Evolutionary conservation across 805 yeast species (phyloP).

Genomic region (Gaillardinia entomophila): DNA sequence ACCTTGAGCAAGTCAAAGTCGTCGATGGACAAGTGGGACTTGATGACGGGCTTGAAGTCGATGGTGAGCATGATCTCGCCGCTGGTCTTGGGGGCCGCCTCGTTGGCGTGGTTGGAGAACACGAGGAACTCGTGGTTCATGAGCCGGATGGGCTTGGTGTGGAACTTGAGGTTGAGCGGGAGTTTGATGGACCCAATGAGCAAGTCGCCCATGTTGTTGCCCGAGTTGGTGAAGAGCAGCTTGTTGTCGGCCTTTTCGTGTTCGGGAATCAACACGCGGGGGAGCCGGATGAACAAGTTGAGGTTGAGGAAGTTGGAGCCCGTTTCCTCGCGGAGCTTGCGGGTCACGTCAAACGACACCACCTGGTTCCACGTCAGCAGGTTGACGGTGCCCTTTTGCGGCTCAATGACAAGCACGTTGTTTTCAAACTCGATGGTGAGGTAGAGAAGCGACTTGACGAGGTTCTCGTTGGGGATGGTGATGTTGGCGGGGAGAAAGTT

Average conservation of each 20-base stretch:
- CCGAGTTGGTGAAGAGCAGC: slow-evolving; percentile 25
- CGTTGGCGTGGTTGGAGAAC: slow-evolving; percentile 23
- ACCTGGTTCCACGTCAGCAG: slow-evolving; percentile 83
- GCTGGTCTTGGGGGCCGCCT: slow-evolving; percentile 25
- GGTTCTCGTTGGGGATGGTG: slow-evolving; percentile 46
- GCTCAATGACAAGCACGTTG: slow-evolving; percentile 83
- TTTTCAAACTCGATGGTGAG: slow-evolving; percentile 93
- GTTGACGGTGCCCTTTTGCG: slow-evolving; percentile 74
- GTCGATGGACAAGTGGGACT: slow-evolving; percentile 73
- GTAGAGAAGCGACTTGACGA: slow-evolving; percentile 66
- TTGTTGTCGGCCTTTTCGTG: slow-evolving; percentile 21
- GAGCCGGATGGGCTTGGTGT: slow-evolving; percentile 47
- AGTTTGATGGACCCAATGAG: slow-evolving; percentile 68
- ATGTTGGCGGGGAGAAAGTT: slow-evolving; percentile 48
- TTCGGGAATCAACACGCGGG: slow-evolving; percentile 52
- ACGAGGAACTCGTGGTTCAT: slow-evolving; percentile 52
- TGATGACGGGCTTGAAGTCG: slow-evolving; percentile 60
- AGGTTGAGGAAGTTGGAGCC: slow-evolving; percentile 56
- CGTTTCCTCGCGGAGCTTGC: slow-evolving; percentile 16
- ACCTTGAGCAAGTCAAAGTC: slow-evolving; percentile 92
- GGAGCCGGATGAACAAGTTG: slow-evolving; percentile 76
- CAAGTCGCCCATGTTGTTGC: slow-evolving; percentile 53
- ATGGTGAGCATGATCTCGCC: slow-evolving; percentile 59
- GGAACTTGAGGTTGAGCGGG: slow-evolving; percentile 51
- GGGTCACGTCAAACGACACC: slow-evolving; percentile 79